Evolutionary conservation across 805 yeast genomes (phyloP).

Genomic region (Lipomyces starkeyi): DNA sequence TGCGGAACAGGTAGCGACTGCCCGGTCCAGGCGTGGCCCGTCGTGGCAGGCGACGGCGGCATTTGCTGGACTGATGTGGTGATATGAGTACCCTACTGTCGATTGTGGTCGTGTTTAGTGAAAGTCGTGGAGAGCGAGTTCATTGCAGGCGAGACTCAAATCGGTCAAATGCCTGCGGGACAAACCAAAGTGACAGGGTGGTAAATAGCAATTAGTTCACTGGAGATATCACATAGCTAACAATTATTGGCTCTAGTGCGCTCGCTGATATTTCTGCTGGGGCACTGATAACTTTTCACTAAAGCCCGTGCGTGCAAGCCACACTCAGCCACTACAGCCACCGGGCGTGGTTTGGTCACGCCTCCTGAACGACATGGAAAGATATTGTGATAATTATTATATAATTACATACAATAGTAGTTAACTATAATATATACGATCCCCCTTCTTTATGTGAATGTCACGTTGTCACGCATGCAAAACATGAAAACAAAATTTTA

Average conservation of each 20-base stretch:
- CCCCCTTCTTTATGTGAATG: neutral
- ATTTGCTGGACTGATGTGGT: neutral
- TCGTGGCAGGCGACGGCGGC: slow-evolving; percentile 3
- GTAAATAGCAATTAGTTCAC: neutral
- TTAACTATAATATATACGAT: too few species aligned
- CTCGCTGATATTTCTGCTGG: neutral
- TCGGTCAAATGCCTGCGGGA: neutral
- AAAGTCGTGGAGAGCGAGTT: neutral
- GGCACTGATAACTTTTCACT: neutral
- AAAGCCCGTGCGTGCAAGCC: neutral
- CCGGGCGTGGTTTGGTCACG: neutral
- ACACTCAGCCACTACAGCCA: neutral
- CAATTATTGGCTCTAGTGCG: neutral
- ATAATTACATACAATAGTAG: too few species aligned
- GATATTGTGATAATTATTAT: too few species aligned
- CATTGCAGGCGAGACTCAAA: neutral
- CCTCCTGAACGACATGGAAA: too few species aligned
- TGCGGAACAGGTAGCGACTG: slow-evolving; percentile 5
- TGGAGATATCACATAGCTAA: neutral
- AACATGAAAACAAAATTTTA: neutral
- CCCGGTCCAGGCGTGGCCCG: slow-evolving; percentile 1
- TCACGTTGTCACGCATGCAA: neutral
- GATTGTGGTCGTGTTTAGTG: neutral
- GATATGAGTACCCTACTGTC: neutral
- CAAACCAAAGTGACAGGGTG: neutral